Percentiles rank a stretch among this genome's conserved stretches.
Conservation (phyloP, 2,329 filamentous ascomycete genomes). For the Nothophoma quercina region DNA sequence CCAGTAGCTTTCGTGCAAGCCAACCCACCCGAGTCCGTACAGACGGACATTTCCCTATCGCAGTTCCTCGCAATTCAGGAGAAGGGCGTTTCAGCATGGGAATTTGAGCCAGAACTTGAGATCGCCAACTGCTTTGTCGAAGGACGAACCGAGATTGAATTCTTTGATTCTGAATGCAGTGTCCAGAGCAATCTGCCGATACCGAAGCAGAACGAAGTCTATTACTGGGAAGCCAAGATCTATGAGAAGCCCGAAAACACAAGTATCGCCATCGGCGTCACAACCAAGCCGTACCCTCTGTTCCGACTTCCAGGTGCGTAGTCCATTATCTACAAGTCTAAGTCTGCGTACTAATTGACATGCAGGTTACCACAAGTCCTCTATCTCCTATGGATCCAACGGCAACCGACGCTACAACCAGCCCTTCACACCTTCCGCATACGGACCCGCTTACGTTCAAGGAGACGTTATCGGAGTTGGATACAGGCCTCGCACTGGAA, state of each 20-base stretch:
- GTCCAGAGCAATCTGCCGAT: slow-evolving; percentile 97
- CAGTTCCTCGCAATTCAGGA: slow-evolving; percentile 98
- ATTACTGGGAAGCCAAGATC: slow-evolving; percentile 99
- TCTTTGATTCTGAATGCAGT: slow-evolving; percentile 97
- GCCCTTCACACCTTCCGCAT: slow-evolving; percentile 80
- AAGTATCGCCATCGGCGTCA: slow-evolving; percentile 88
- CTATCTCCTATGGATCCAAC: slow-evolving; percentile 87
- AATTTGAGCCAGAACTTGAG: slow-evolving; percentile 98
- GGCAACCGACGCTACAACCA: slow-evolving; percentile 91
- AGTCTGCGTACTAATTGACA: slow-evolving; percentile 24
- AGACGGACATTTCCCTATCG: slow-evolving; percentile 96
- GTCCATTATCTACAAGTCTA: neutral
- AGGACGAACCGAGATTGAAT: slow-evolving; percentile 94
- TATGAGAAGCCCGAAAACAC: slow-evolving; percentile 95
- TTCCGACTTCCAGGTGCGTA: slow-evolving; percentile 88
- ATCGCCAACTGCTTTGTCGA: slow-evolving; percentile 99
- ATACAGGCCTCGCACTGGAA: slow-evolving; percentile 91
- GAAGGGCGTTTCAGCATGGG: slow-evolving; percentile 99
- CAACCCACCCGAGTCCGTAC: slow-evolving; percentile 92
- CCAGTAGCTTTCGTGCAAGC: slow-evolving; percentile 84
- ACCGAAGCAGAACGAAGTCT: slow-evolving; percentile 98
- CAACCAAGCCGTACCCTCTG: slow-evolving; percentile 94
- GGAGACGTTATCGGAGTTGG: slow-evolving; percentile 96
- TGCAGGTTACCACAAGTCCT: slow-evolving; percentile 88
- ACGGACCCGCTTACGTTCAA: slow-evolving; percentile 85